Evolutionary conservation across 1,139 yeast species (phyloP), one percentile per base, ranked within the genome.

Genomic region (Taphrina betulina): DNA sequence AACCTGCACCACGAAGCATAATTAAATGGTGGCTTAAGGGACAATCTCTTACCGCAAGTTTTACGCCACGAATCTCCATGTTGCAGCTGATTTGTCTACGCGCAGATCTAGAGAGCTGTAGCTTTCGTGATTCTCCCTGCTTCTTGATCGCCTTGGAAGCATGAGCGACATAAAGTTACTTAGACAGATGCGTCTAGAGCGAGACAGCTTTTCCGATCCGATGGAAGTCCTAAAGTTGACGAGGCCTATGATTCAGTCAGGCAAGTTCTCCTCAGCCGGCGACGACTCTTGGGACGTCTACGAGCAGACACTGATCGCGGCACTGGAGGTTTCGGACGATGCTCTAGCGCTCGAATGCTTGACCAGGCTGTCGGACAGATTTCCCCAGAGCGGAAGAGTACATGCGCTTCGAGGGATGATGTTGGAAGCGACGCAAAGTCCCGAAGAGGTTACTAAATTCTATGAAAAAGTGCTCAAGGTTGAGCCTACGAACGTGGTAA

Each of bases 351-450:
- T 42, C 17, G 57, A 35, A 22, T 56, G 60, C 42, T 36, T 46
- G 37, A 37, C 53, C 17, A 33, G 57, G 7, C 35, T 56, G 38
- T 33, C 35, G 14, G 59, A 56, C 44, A 43, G 45, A 19, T 56
- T 55, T 17, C 45, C 56, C 16, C 35, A 48, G 33, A 48, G 53
- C 23, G 51, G 50, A 16, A 40, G 59, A n/a, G 54, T 55, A 5
- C 48, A 56, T 8, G 60, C 54, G 16, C 55, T 55, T 14, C 43
- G 53, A 23, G 60, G 60, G 12, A 52, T 58, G 54, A 43, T 43
- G 24, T 37, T 56, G 16, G 60, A 58, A 44, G 57, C 60, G 4
- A 55, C 57, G 19, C 41, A 45, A 10, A 50, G 35, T 33, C 42
- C 55, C 3, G 34, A 46, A 2, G 59, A 50, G 24, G 60, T 59